Base-by-base conservation (phyloP, 1,139 yeast genomes). In the Candida tunisiensis region DNA sequence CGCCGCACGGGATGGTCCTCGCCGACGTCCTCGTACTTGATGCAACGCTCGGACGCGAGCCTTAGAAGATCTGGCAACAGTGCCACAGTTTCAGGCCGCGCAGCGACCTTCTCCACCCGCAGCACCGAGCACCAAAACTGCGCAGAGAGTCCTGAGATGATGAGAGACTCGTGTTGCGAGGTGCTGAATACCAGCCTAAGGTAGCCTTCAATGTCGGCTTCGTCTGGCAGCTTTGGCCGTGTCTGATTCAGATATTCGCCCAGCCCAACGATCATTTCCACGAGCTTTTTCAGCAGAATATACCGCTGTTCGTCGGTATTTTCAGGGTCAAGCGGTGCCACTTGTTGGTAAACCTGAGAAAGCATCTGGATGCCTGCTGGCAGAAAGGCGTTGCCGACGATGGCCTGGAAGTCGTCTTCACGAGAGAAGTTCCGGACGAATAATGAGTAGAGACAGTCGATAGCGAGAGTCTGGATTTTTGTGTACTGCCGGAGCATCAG, bases 51-150 rank as follows among this genome's bases (percentile, higher is more conserved):
- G 0, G 94, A 77, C 1, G 93, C 70, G 25, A 69, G 65, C 41
- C 79, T 80, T 28, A 91, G 56, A 24, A 91, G 55, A 21, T 69
- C 72, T 16, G 85, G 73, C 32, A 79, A 53, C 7, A 75, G 53
- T 9, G 55, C 54, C 27, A 62, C 40, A 23, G 70, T 67, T 20
- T 47, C 52, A 28, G 60, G 51, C 38, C 60, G 46, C 47, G 54
- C 55, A 15, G 57, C 47, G 27, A 79, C 60, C 33, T 75, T 85
- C 39, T 83, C 94, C 31, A 73, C 70, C 41, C 98, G 64, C 28
- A 88, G 55, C 36, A 88, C 71, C 1, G 91, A 71, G 32, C 93
- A 85, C 98, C 98, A 91, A 58, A 88, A 78, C 45, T 85, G 94
- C 31, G 88, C 55, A 0, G 95, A 79, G 20, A 85, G 62, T 0